These are phyloP conservation scores for Chrysochromulina parva DNA, from an alignment of 78 protist genomes.

Conservation along the genomic window DNA sequence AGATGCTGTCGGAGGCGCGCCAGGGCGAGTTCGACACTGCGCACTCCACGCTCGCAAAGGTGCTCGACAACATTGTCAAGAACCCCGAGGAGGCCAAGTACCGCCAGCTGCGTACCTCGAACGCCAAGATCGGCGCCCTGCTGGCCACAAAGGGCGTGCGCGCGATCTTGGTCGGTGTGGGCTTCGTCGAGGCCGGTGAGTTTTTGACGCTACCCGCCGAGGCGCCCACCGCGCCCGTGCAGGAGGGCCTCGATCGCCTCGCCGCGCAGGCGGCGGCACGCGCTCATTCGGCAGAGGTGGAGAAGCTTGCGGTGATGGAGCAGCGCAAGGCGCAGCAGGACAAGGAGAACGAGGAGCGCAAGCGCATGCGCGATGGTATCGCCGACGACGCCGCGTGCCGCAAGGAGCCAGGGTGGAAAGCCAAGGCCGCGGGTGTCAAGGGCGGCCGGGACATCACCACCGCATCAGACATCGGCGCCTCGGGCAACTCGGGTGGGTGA, in stretches of 20 bases:
- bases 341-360: neutral
- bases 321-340: neutral
- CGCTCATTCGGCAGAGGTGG: neutral
- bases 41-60: neutral
- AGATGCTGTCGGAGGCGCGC: neutral
- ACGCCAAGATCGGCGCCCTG: neutral
- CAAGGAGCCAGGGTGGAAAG: conserved; percentile 1
- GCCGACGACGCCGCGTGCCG: neutral
- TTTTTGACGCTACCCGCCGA: neutral
- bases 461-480: neutral
- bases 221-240: neutral
- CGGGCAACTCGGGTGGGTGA: neutral
- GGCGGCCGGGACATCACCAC: neutral
- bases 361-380: neutral
- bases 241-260: neutral
- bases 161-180: neutral
- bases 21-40: neutral
- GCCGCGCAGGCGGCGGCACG: neutral
- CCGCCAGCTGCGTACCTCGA: neutral
- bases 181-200: neutral
- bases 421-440: neutral
- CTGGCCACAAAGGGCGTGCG: neutral
- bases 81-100: neutral
- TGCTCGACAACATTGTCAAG: neutral
- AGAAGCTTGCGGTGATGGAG: neutral